These are phyloP conservation scores for Colletotrichum magnum DNA, from an alignment of 2,329 filamentous ascomycete genomes.

Conservation along the genomic window DNA sequence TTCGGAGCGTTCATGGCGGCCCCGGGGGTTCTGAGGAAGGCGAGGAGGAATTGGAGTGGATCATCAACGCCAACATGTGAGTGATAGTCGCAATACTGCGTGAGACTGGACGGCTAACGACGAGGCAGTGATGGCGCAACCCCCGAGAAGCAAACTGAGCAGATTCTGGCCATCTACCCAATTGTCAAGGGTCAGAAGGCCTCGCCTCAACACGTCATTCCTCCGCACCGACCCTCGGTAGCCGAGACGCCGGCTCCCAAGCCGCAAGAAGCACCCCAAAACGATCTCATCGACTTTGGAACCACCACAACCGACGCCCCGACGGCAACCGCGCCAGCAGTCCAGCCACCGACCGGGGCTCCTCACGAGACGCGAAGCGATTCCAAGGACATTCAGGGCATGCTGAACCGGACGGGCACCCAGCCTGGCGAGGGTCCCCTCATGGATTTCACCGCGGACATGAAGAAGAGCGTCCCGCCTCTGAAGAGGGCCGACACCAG, in stretches of 20 bases:
- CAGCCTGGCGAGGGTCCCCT: slow-evolving; percentile 62
- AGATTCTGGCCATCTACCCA: slow-evolving; percentile 89
- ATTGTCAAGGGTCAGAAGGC: slow-evolving; percentile 83
- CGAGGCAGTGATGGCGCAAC: slow-evolving; percentile 71
- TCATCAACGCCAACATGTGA: slow-evolving; percentile 89
- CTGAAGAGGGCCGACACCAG: slow-evolving; percentile 53
- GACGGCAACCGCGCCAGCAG: slow-evolving; percentile 14
- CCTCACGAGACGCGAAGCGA: slow-evolving; percentile 18
- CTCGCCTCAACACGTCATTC: slow-evolving; percentile 68
- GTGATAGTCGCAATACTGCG: slow-evolving; percentile 40
- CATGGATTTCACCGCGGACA: slow-evolving; percentile 69
- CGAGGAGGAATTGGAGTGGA: slow-evolving; percentile 94
- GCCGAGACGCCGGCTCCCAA: slow-evolving; percentile 40
- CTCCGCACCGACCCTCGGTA: slow-evolving; percentile 53
- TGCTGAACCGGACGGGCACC: slow-evolving; percentile 64
- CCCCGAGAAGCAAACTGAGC: slow-evolving; percentile 79
- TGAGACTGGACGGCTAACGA: slow-evolving; percentile 22
- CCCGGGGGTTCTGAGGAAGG: slow-evolving; percentile 81
- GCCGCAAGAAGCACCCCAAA: slow-evolving; percentile 45
- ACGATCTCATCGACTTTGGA: slow-evolving; percentile 71
- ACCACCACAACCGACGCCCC: slow-evolving; percentile 26
- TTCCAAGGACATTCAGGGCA: slow-evolving; percentile 56
- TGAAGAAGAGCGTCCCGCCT: slow-evolving; percentile 57
- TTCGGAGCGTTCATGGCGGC: slow-evolving; percentile 80
- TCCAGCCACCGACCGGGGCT: slow-evolving; percentile 4